Percentiles rank a stretch among this genome's conserved stretches.
phyloP scores from a whole-genome alignment of 2,329 filamentous ascomycete genomes.

The Cordyceps farinosa region DNA sequence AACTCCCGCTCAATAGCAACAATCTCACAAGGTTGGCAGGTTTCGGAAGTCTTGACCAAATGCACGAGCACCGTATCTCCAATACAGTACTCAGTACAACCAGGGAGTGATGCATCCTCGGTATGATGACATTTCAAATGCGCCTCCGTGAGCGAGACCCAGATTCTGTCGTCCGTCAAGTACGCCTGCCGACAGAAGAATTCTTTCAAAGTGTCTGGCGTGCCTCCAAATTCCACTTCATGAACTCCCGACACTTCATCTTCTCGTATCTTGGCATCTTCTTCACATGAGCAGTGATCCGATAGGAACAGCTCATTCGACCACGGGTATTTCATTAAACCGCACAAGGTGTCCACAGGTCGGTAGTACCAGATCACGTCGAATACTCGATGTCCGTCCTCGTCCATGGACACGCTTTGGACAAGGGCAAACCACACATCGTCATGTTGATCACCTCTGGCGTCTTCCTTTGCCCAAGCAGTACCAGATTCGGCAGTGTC shows the following conservation, averaged over 20 bases:
- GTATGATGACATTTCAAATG: slow-evolving; percentile 54
- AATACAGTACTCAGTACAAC: slow-evolving; percentile 33
- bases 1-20: slow-evolving; percentile 33
- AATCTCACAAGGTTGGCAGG: slow-evolving; percentile 61
- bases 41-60: slow-evolving; percentile 23
- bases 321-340: slow-evolving; percentile 63
- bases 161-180: slow-evolving; percentile 54
- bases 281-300: slow-evolving; percentile 68
- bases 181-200: slow-evolving; percentile 73
- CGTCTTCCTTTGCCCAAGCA: slow-evolving; percentile 51
- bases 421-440: slow-evolving; percentile 70
- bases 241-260: slow-evolving; percentile 57
- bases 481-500: slow-evolving; percentile 46
- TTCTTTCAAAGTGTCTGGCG: slow-evolving; percentile 43
- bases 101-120: background rate
- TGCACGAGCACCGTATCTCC: slow-evolving; percentile 60
- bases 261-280: slow-evolving; percentile 44
- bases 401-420: slow-evolving; percentile 46
- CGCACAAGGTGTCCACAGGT: slow-evolving; percentile 67
- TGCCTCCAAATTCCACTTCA: slow-evolving; percentile 54
- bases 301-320: slow-evolving; percentile 73
- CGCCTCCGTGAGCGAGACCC: slow-evolving; percentile 51
- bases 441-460: slow-evolving; percentile 40
- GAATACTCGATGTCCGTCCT: slow-evolving; percentile 42
- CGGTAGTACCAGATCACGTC: slow-evolving; percentile 73